A percentile compares a stretch with the other conserved stretches of the same genome.
phyloP scores from a whole-genome alignment of 1,284 basidiomycete species.

The Apiotrichum domesticum region DNA sequence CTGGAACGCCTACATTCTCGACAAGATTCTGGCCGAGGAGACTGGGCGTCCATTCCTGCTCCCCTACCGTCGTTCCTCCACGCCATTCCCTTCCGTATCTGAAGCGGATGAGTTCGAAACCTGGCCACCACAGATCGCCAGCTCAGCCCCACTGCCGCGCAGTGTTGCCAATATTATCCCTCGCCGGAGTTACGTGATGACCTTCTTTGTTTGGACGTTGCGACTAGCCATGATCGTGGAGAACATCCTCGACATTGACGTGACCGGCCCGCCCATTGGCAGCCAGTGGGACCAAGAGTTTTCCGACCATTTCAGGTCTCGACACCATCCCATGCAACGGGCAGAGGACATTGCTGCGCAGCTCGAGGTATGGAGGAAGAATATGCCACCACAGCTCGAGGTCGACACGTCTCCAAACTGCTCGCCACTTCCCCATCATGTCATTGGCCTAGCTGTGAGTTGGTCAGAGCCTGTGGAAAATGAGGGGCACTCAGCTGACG shows the following conservation, averaged over 20 bases:
- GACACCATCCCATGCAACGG: conserved; percentile 2
- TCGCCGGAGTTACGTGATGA: conserved; percentile 30
- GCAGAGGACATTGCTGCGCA: conserved; percentile 21
- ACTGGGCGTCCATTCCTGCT: conserved; percentile 47
- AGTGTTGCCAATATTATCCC: conserved; percentile 24
- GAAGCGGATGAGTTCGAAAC: conserved; percentile 48
- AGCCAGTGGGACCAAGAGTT: conserved; percentile 15
- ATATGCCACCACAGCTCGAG: conserved; percentile 26
- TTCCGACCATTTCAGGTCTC: neutral
- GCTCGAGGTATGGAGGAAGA: conserved; percentile 28
- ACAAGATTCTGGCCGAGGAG: conserved; percentile 48
- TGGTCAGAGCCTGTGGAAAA: too few species aligned
- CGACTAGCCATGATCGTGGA: conserved; percentile 41
- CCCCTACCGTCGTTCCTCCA: conserved; percentile 42
- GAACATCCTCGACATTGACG: conserved; percentile 36
- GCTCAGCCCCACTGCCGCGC: conserved; percentile 18
- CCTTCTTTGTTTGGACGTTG: conserved; percentile 38
- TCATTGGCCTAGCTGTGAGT: conserved; percentile 36
- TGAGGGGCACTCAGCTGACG: neutral
- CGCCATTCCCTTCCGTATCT: conserved; percentile 41
- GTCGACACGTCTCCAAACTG: conserved; percentile 14
- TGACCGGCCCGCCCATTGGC: conserved; percentile 18
- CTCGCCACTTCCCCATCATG: conserved; percentile 36
- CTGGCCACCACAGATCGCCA: conserved; percentile 38
- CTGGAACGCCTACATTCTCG: conserved; percentile 47